Evolutionary conservation across 352 stramenopile species (phyloP).

Genomic region (Globisporangium canariense): DNA sequence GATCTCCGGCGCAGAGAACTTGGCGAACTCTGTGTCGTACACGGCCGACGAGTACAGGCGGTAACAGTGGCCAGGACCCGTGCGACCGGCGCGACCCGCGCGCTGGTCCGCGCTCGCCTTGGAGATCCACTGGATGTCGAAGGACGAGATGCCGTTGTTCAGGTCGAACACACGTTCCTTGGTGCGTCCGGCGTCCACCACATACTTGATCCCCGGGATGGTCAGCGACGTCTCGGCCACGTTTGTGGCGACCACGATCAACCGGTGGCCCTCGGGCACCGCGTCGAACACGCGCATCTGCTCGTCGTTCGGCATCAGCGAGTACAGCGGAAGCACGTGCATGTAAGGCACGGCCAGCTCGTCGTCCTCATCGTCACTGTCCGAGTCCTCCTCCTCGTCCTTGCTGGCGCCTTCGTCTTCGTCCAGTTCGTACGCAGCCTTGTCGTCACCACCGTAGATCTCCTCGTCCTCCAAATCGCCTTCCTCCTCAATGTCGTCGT

Average conservation of each 20-base stretch:
- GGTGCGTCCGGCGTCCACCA: constrained; percentile 95
- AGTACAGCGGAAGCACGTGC: constrained; percentile 96
- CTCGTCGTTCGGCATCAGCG: constrained; percentile 94
- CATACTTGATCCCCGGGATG: constrained; percentile 94
- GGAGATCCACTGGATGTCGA: constrained; percentile 91
- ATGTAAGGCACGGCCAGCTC: constrained; percentile 70
- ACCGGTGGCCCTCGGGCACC: constrained; percentile 83
- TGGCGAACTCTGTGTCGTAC: constrained; percentile 93
- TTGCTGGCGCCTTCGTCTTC: constrained; percentile 35
- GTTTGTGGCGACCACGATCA: constrained; percentile 98
- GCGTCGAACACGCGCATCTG: constrained; percentile 91
- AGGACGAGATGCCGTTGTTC: constrained; percentile 88
- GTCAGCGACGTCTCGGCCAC: constrained; percentile 98
- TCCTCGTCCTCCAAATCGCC: constrained; percentile 66
- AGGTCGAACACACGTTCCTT: constrained; percentile 97
- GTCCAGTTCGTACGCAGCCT: constrained; percentile 42
- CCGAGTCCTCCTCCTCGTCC: constrained; percentile 67
- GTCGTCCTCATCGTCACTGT: constrained; percentile 72
- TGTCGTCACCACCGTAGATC: constrained; percentile 51
- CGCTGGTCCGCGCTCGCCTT: constrained; percentile 86
- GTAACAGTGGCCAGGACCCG: constrained; percentile 97
- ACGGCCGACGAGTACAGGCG: constrained; percentile 96
- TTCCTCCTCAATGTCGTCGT: constrained; percentile 84
- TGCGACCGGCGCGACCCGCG: constrained; percentile 94
- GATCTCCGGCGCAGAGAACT: constrained; percentile 90